Evolutionary conservation across 805 yeast species (phyloP), one percentile per base, ranked within the genome.

Genomic region (Schwanniomyces vanrijiae): DNA sequence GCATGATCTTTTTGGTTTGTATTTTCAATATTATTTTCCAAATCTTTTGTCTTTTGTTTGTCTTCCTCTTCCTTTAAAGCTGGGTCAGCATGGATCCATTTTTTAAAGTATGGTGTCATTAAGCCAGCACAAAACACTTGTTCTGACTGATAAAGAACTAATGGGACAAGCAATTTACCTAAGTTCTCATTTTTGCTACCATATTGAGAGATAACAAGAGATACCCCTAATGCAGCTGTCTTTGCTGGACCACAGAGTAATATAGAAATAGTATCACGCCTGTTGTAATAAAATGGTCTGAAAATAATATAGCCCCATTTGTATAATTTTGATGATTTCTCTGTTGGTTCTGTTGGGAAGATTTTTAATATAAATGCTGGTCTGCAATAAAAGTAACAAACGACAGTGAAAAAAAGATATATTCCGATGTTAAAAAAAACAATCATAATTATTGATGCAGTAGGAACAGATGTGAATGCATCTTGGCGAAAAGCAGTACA

Each of bases 231-330:
- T 0, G 96, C 96, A 0, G 96, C 97, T 1, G 96, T 90, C 64
- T 90, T 90, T 2, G 97, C 96, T 5, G 96, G 92, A 8, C 96
- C 96, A 65, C 96, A 88, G 49, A 89, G 76, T 86, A 90, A 78
- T 42, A 90, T 78, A 9, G 91, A 76, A 28, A 88, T 87, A 0
- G 96, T 81, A 58, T 90, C 96, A 43, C 72, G 65, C 54, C 84
- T 80, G 57, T 76, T 75, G 64, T 86, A 86, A 64, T 85, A 86
- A 56, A 87, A 88, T 1, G 94, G 92, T 46, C 74, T 63, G 49
- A 82, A 65, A 1, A 74, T 28, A 37, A 62, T 63, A 60, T 82
- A 78, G 19, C 71, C 50, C 54, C 64, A 65, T 6, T 55, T 73
- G 56, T 88, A 87, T 0, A 64, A 3, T 28, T 39, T 67, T 1